phyloP scores from a whole-genome alignment of 345 rosid genomes.

The Eucalyptus lansdowneana region DNA sequence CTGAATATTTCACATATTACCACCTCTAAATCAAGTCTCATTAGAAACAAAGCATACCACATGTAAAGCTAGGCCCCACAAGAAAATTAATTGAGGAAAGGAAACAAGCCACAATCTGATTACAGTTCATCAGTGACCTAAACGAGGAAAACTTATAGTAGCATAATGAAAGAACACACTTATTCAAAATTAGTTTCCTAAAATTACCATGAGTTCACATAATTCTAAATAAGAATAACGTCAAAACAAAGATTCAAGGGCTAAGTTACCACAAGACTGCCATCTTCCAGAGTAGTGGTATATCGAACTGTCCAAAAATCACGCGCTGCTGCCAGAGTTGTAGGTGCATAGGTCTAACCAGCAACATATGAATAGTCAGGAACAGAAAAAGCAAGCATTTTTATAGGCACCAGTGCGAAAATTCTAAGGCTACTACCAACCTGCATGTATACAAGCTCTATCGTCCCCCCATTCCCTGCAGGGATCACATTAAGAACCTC shows the following conservation, averaged over 20 bases:
- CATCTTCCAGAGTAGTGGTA: constrained; percentile 84
- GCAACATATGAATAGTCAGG: not conserved
- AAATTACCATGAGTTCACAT: not conserved
- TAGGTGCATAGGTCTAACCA: constrained; percentile 74
- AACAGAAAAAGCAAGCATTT: not conserved
- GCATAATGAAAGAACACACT: not conserved
- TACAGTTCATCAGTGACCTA: not conserved
- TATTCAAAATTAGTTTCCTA: not conserved
- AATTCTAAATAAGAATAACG: not conserved
- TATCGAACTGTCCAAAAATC: constrained; percentile 95
- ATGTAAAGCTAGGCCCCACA: not conserved
- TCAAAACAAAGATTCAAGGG: not conserved
- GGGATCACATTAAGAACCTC: constrained; percentile 68
- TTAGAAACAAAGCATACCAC: not conserved
- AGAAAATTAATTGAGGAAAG: not conserved
- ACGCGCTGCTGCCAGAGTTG: constrained; percentile 87
- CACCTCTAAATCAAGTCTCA: not conserved
- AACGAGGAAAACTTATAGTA: not conserved
- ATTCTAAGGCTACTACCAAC: constrained; percentile 10
- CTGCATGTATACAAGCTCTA: constrained; percentile 89
- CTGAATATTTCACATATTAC: not conserved
- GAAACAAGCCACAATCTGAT: not conserved
- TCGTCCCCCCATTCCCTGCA: constrained; percentile 77
- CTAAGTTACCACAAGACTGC: constrained; percentile 60
- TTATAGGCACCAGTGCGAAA: not conserved